Base-by-base conservation (phyloP, 192 early-diverging fungal genomes). In the Polychytrium aggregatum region DNA sequence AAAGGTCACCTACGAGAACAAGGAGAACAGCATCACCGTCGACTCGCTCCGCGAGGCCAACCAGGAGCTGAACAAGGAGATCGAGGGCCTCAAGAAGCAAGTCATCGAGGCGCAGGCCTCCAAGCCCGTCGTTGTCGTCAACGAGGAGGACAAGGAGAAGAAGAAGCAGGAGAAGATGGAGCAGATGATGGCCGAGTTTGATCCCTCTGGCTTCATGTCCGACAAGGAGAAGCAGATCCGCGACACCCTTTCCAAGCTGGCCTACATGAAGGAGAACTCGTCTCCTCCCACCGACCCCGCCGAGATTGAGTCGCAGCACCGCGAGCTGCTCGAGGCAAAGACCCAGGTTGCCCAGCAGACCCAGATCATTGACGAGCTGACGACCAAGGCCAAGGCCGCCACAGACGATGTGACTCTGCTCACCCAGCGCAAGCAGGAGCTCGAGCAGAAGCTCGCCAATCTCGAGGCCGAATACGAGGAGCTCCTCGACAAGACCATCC, bases 31-130 rank as follows among this genome's bases (percentile, higher is more conserved):
- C 44, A 90, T 98, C 47, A 87, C 76, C n/a, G 69, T 94, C 6
- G 93, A 98, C 30, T 82, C 77, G 61, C 63, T 94, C 37, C 85
- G 83, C 33, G 92, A 97, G 60, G 81, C 74, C 26, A 91, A 94
- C 55, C 49, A 56, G 22, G 92, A 96, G 48, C 63, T 90, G 27
- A 58, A 63, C 27, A 65, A 62, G 28, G 85, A 90, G 54, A 57
- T 95, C 14, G 85, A 91, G 3, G 69, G 73, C 37, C 68, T 82
- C 37, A 88, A 85, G 71, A 60, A 64, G 61, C 60, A 68, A 64
- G 52, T 76, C 44, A 45, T 67, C 30, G 63, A 71, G 21, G 42
- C 63, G 10, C 67, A 76, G 49, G 49, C 52, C n/a, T 44, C 48
- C 22, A 59, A 46, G 39, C 37, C 54, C 4, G 51, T 43, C 20